Evolutionary conservation across 2,329 filamentous ascomycete species (phyloP), one percentile per base, ranked within the genome.

Genomic region (Fusarium sp.): DNA sequence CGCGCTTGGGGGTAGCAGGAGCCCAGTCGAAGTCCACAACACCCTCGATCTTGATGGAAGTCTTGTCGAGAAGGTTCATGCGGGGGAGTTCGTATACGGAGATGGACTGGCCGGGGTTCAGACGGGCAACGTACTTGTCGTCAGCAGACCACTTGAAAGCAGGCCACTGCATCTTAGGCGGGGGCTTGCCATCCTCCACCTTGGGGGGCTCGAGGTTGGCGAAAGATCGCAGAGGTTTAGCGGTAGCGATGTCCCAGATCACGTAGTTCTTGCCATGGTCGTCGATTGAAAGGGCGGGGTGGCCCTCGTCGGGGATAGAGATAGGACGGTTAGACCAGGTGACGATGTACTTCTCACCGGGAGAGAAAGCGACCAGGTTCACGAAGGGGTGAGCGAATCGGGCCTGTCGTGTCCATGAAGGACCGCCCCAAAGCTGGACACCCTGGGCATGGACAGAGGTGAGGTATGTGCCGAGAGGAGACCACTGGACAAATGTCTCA

Each of bases 261-360:
- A 99, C 93, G 84, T 98, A 98, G 89, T 98, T 98, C 89, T 98
- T 98, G 83, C 96, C 96, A 79, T 99, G 96, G 80, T 99, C 96
- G 80, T 98, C 96, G 69, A 95, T 87, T 7, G 94, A 92, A 57
- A 98, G 88, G n/a, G 93, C 87, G 6, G 93, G 92, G 82, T 97
- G 93, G 74, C 93, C 93, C 75, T 92, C 91, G 78, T 98, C 96
- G 68, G 96, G 94, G 65, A 99, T 94, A 70, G 93, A 91, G 80
- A 99, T 97, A 31, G 96, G 95, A 57, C 94, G 90, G 84, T 96
- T 94, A 58, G 96, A 98, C 96, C 96, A 99, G 63, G 96, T 98
- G 64, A 96, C 95, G 63, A 99, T 83, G 84, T 98, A 99, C 80
- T 93, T 95, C 85, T 99, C 96, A 81, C 87, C 88, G 26, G 96